Base-by-base conservation (phyloP, 352 stramenopile species). In the Pelagophyceae sp. region DNA sequence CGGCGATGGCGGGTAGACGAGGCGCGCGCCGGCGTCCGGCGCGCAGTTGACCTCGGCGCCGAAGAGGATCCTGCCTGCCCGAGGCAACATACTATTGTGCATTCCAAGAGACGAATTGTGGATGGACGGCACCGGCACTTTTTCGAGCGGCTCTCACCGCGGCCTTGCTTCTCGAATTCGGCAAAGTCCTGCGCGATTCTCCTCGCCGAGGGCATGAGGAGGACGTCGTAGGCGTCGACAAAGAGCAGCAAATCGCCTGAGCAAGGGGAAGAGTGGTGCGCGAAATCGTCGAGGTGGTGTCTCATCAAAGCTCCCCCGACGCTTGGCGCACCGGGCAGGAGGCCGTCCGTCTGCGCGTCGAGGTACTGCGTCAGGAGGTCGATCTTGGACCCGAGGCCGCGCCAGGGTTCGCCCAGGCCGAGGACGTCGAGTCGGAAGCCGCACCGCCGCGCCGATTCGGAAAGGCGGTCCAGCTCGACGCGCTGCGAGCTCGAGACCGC, bases 161-260 rank as follows among this genome's bases (percentile, higher is more conserved):
- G n/a, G n/a, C n/a, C n/a, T n/a, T 65, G 17, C 5, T 11, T 6
- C 23, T 65, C 58, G 5, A 65, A n/a, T n/a, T 17, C 58, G 5
- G 58, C 29, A 25, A 65, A 65, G 5, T 33, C 6, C 5, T 5
- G 5, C 23, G 23, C 17, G 17, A 65, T 6, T 2, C 32, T 6
- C 58, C 23, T 2, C 29, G 61, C 27, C 3, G 61, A 19, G 1
- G 61, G 61, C n/a, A 71, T 6, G 3, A 71, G 61, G 15, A 71
- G 61, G 15, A 71, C 61, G 61, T 71, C 61, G 61, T 71, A 71
- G 61, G 61, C 61, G 61, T 71, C 61, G 15, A 71, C n/a, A 31
- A 71, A 71, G 61, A 71, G 61, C 3, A 71, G 29, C n/a, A 71
- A 25, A 31, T 71, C 61, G 45, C 23, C 45, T n/a, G n/a, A n/a